Evolutionary conservation across 768 basidiomycete genomes (phyloP).

Genomic region (Agaricus subrufescens): DNA sequence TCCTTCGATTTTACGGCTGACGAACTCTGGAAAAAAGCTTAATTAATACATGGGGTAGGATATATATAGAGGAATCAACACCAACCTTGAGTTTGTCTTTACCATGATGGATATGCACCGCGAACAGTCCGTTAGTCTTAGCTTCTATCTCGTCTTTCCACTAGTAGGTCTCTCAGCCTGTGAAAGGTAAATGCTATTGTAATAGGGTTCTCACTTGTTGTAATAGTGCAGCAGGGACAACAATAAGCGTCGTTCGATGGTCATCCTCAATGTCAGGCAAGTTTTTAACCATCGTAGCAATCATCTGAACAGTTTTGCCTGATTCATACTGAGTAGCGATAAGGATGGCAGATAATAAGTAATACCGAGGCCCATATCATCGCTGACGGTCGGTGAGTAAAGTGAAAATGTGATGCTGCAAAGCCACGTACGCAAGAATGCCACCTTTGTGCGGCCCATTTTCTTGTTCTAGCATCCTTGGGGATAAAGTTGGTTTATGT

Average conservation of each 20-base stretch:
- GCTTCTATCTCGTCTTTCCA: conserved; percentile 72
- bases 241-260: conserved; percentile 57
- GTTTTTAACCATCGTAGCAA: conserved; percentile 72
- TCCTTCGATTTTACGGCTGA: conserved; percentile 49
- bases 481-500: neutral
- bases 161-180: conserved; percentile 23
- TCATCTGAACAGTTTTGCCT: conserved; percentile 78
- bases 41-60: neutral
- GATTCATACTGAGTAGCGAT: neutral
- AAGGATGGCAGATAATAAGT: neutral
- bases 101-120: conserved; percentile 69
- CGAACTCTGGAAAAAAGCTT: conserved; percentile 24
- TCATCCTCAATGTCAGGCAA: conserved; percentile 43
- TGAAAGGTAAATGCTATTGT: neutral
- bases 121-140: conserved; percentile 60
- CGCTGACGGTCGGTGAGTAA: conserved; percentile 28
- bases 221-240: conserved; percentile 74
- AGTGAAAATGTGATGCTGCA: neutral
- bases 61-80: neutral
- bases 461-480: conserved; percentile 68
- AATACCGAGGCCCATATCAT: conserved; percentile 66
- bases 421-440: conserved; percentile 48
- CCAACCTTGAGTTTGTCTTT: conserved; percentile 55
- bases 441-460: conserved; percentile 49
- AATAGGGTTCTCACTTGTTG: conserved; percentile 43